Percentiles rank a stretch among this genome's conserved stretches.
phyloP scores from a whole-genome alignment of 352 stramenopile genomes.

The Thalassiosira livingstoniorum region DNA sequence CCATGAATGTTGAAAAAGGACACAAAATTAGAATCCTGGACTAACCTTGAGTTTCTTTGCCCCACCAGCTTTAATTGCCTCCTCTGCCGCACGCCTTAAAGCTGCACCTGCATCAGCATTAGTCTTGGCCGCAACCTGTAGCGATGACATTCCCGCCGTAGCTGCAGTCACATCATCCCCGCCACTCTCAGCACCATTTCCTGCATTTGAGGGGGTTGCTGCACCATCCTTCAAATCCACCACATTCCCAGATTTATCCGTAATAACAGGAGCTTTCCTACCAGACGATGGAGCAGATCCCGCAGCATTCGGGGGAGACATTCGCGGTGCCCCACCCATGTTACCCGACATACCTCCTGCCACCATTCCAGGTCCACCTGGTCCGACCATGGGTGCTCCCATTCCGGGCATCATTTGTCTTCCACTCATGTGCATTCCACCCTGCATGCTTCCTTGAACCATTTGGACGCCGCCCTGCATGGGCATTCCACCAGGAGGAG shows the following conservation, averaged over 20 bases:
- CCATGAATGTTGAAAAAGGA: too few species aligned
- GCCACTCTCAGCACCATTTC: not conserved
- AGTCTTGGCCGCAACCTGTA: not conserved
- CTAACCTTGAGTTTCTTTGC: slow-evolving; percentile 61
- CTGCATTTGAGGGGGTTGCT: not conserved
- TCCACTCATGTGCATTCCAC: not conserved
- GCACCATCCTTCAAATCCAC: slow-evolving; percentile 31
- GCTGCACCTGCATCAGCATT: slow-evolving; percentile 16
- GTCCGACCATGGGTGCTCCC: not conserved
- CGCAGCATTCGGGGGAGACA: not conserved
- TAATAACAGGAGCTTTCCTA: slow-evolving; percentile 49
- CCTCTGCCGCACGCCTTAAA: slow-evolving; percentile 42
- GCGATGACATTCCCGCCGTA: not conserved
- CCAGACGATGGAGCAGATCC: not conserved
- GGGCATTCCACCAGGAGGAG: not conserved
- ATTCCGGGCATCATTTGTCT: not conserved
- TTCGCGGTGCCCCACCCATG: slow-evolving; percentile 3
- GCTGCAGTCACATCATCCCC: not conserved
- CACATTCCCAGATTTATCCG: slow-evolving; percentile 53
- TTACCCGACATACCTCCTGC: not conserved
- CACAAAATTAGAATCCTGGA: too few species aligned
- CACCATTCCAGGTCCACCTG: too few species aligned
- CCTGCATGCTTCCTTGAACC: not conserved
- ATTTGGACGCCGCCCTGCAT: too few species aligned
- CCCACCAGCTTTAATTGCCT: slow-evolving; percentile 43